Conservation (phyloP, 345 rosid genomes). For the Rhodomyrtus tomentosa region DNA sequence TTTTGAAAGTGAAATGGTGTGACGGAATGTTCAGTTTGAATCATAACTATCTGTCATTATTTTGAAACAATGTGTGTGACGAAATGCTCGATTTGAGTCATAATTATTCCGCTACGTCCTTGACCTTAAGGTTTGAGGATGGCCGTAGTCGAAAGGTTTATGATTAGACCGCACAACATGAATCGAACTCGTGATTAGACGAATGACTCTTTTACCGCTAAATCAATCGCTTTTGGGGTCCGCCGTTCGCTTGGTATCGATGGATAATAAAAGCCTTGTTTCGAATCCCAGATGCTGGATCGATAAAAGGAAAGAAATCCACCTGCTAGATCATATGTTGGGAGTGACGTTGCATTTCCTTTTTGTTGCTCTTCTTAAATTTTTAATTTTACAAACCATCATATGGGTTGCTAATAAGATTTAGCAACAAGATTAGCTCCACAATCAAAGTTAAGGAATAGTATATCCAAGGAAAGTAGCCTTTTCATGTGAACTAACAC, state of each 20-base stretch:
- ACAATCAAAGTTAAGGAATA: neutral
- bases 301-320: neutral
- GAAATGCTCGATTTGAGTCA: fast-evolving
- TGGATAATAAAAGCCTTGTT: neutral
- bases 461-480: neutral
- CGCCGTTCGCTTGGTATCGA: neutral
- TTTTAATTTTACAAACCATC: neutral
- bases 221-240: neutral
- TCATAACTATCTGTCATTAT: neutral
- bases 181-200: neutral
- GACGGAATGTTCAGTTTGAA: fast-evolving
- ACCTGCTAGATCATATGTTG: neutral
- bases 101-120: fast-evolving
- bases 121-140: no score
- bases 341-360: neutral
- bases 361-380: neutral
- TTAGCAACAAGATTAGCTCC: neutral
- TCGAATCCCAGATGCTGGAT: neutral
- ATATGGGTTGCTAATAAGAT: neutral
- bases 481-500: neutral
- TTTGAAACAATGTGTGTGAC: neutral
- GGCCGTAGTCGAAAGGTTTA: no score
- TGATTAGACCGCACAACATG: neutral
- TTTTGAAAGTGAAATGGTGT: neutral
- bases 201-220: neutral